A percentile compares a stretch with the other conserved stretches of the same genome.
Conservation (phyloP, 305 asterid genomes). For the Solanum hybrid region DNA sequence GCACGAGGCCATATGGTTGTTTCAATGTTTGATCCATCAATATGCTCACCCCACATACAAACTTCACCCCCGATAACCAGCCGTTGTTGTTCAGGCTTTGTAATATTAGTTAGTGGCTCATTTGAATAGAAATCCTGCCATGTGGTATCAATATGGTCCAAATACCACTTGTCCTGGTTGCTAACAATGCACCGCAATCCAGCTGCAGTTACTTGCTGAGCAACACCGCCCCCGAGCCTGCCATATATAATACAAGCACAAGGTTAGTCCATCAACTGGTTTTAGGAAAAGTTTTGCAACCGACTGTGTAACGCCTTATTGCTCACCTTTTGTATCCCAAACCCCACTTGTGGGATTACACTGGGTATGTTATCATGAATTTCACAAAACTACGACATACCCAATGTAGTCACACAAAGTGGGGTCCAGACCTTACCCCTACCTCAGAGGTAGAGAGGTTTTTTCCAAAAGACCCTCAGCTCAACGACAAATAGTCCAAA, state of each 20-base stretch:
- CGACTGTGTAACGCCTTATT: neutral
- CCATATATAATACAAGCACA: neutral
- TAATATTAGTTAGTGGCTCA: conserved; percentile 76
- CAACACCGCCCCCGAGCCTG: conserved; percentile 90
- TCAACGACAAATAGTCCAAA: neutral
- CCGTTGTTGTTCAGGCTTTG: conserved; percentile 53
- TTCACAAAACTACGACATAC: neutral
- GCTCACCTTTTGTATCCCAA: neutral
- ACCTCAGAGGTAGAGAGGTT: neutral
- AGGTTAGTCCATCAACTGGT: neutral
- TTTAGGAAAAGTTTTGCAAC: neutral
- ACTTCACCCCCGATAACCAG: conserved; percentile 89
- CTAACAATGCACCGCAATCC: conserved; percentile 96
- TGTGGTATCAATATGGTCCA: conserved; percentile 69
- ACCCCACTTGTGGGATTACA: neutral
- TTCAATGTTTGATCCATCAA: conserved; percentile 76
- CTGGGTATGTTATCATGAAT: neutral
- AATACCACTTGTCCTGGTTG: conserved; percentile 93
- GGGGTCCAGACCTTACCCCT: neutral
- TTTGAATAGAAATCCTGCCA: conserved; percentile 87
- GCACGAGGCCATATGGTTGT: conserved; percentile 97
- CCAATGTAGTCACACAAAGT: neutral
- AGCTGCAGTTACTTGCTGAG: conserved; percentile 51
- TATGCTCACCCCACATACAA: conserved; percentile 81
- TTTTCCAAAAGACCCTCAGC: neutral